These are phyloP conservation scores for Eucalyptus dawsonii DNA, from an alignment of 345 rosid species.

Conservation along the genomic window DNA sequence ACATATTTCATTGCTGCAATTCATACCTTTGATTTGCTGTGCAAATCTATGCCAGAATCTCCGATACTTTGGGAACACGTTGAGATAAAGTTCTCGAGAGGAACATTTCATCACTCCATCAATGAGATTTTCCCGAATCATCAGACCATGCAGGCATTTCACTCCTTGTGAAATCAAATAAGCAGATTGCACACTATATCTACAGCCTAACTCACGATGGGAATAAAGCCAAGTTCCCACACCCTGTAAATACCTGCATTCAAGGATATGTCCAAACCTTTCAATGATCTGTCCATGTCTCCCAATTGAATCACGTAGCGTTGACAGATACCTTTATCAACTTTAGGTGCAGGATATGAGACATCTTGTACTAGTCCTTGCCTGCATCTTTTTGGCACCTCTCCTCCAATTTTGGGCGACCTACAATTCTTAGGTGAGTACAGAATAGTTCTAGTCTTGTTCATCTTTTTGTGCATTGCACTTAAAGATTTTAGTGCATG, in stretches of 20 bases:
- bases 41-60: slow-evolving; percentile 58
- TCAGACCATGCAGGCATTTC: fast-evolving
- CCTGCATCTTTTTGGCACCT: too few relatives aligned
- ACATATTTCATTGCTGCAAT: background rate
- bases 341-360: too few relatives aligned
- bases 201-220: background rate
- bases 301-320: background rate
- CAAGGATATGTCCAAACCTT: background rate
- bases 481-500: too few relatives aligned
- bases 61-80: slow-evolving; percentile 39
- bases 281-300: background rate
- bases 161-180: background rate
- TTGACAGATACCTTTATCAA: too few relatives aligned
- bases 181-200: fast-evolving
- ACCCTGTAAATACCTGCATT: background rate
- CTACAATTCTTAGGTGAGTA: too few relatives aligned
- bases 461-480: too few relatives aligned
- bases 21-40: slow-evolving; percentile 84
- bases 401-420: too few relatives aligned
- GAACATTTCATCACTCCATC: background rate
- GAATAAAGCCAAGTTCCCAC: background rate
- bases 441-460: too few relatives aligned
- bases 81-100: background rate
- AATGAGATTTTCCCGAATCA: background rate
- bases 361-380: too few relatives aligned